Percentiles rank a stretch among this genome's conserved stretches.
Conservation (phyloP, 129 eudicot genomes). For the Heracleum sosnowskyi region DNA sequence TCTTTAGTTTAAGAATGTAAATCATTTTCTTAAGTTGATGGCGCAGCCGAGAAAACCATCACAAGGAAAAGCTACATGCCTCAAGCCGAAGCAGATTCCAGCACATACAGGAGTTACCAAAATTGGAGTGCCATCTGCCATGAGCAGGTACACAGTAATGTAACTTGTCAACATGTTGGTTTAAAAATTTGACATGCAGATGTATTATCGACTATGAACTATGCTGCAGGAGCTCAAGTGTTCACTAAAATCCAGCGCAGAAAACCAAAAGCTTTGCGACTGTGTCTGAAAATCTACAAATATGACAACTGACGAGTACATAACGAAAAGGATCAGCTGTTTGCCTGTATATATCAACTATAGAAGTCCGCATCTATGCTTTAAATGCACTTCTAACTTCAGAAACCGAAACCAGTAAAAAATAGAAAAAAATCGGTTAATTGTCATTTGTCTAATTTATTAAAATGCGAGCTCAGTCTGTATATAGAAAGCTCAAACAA, state of each 20-base stretch:
- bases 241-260: constrained; percentile 11
- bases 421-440: too few species aligned
- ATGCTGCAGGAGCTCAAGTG: constrained; percentile 23
- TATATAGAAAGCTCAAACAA: too few species aligned
- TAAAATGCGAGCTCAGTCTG: too few species aligned
- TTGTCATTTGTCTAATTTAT: too few species aligned
- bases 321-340: neutral
- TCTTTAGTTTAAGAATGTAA: neutral
- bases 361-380: too few species aligned
- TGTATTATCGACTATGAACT: neutral
- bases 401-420: too few species aligned
- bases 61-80: constrained; percentile 17
- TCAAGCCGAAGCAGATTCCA: constrained; percentile 20
- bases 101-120: constrained; percentile 11
- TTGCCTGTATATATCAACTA: neutral
- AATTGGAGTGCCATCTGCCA: constrained; percentile 16
- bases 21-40: constrained; percentile 4
- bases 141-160: constrained; percentile 33
- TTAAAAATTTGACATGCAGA: neutral
- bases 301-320: neutral
- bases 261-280: neutral
- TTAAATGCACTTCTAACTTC: too few species aligned
- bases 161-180: neutral
- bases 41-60: constrained; percentile 18
- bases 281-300: neutral